phyloP scores from a whole-genome alignment of 352 stramenopile genomes.

The Phytophthora sojae region DNA sequence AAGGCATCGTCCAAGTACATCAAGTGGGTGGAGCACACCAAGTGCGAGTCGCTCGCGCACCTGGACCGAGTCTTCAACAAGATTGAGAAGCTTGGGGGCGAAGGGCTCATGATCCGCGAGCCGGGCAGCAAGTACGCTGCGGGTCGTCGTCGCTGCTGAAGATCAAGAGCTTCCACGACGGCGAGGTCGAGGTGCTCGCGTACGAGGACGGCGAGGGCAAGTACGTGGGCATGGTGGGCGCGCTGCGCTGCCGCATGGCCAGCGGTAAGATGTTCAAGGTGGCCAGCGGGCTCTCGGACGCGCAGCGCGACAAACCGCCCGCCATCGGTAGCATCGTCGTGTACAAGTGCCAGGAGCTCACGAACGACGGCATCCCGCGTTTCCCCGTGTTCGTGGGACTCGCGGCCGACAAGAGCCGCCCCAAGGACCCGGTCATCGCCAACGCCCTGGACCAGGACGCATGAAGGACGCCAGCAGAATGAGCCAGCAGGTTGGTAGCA shows the following conservation, averaged over 20 bases:
- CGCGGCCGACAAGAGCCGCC: conserved; percentile 58
- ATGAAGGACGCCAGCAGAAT: too few species aligned
- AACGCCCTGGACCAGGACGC: conserved; percentile 32
- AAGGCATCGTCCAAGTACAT: conserved; percentile 49
- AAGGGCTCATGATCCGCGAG: conserved; percentile 80
- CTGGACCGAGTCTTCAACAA: conserved; percentile 61
- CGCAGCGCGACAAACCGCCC: conserved; percentile 56
- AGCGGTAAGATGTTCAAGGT: conserved; percentile 81
- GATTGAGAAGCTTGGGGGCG: conserved; percentile 66
- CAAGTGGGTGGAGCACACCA: conserved; percentile 70
- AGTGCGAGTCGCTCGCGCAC: conserved; percentile 57
- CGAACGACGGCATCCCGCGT: conserved; percentile 66
- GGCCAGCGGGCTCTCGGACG: conserved; percentile 69
- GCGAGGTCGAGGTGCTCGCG: conserved; percentile 68
- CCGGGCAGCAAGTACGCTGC: conserved; percentile 57
- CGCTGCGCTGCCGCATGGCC: conserved; percentile 65
- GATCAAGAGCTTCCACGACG: conserved; percentile 83
- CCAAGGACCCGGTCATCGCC: conserved; percentile 58
- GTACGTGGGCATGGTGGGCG: conserved; percentile 63
- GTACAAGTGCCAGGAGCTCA: conserved; percentile 87
- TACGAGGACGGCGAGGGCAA: conserved; percentile 79
- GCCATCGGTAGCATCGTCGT: conserved; percentile 69
- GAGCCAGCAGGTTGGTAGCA: too few species aligned
- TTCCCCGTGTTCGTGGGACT: conserved; percentile 79
- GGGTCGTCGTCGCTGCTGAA: conserved; percentile 73